phyloP scores from a whole-genome alignment of 345 rosid species.

The Camelina sativa region DNA sequence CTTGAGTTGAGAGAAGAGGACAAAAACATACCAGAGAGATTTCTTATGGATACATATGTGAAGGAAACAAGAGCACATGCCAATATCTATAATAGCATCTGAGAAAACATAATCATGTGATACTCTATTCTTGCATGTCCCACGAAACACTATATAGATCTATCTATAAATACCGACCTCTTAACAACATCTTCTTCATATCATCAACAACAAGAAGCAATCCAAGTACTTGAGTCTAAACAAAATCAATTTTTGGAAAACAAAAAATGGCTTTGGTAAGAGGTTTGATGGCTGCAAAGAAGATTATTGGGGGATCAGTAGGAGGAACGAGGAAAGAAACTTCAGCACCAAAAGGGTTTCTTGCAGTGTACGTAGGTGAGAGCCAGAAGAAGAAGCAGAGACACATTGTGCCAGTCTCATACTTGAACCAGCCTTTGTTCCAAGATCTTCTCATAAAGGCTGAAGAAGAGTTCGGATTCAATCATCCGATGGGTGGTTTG shows the following conservation, averaged over 20 bases:
- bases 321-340: conserved; percentile 28
- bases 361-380: conserved; percentile 60
- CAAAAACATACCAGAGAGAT: background rate
- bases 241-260: background rate
- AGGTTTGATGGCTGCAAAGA: conserved; percentile 34
- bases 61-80: conserved; percentile 36
- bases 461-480: conserved; percentile 55
- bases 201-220: conserved; percentile 6
- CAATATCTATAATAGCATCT: background rate
- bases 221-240: background rate
- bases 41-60: conserved; percentile 2
- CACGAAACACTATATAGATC: background rate
- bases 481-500: conserved; percentile 57
- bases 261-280: conserved; percentile 20
- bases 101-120: conserved; percentile 34
- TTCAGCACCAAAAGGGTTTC: conserved; percentile 47
- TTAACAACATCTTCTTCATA: conserved; percentile 27
- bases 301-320: conserved; percentile 43
- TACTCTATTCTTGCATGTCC: conserved; percentile 25
- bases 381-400: conserved; percentile 45
- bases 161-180: conserved; percentile 26
- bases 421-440: conserved; percentile 50
- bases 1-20: conserved; percentile 23
- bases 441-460: conserved; percentile 49
- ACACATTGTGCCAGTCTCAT: conserved; percentile 52